A percentile compares a stretch with the other conserved stretches of the same genome.
Conservation (phyloP, 805 yeast species). For the Yarrowia divulgata region DNA sequence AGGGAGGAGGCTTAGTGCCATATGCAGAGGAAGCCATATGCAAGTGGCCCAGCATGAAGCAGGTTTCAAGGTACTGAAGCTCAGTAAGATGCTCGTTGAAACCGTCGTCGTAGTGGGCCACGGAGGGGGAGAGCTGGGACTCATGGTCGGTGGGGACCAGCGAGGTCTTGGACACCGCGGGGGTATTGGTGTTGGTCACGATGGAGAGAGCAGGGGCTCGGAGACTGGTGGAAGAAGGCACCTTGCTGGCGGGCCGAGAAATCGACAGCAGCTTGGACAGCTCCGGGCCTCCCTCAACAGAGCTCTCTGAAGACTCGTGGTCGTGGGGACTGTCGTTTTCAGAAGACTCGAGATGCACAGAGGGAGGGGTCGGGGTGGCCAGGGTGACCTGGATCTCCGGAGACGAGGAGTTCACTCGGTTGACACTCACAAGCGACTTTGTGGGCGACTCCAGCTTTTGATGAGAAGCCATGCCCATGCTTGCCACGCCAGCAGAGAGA, state of each 20-base stretch:
- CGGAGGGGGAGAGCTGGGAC: not conserved
- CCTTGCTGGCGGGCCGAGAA: constrained; percentile 28
- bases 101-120: constrained; percentile 32
- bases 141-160: constrained; percentile 13
- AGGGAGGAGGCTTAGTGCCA: constrained; percentile 35
- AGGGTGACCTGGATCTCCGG: constrained; percentile 29
- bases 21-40: constrained; percentile 39
- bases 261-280: constrained; percentile 26
- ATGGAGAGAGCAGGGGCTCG: constrained; percentile 25
- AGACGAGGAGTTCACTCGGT: constrained; percentile 12
- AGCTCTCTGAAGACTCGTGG: constrained; percentile 28
- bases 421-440: constrained; percentile 18
- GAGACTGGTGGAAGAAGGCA: constrained; percentile 18
- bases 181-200: constrained; percentile 2
- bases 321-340: constrained; percentile 31
- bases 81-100: constrained; percentile 33
- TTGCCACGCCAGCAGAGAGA: constrained; percentile 10
- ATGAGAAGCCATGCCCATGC: constrained; percentile 28
- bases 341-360: constrained; percentile 25
- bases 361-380: constrained; percentile 20
- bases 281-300: constrained; percentile 30
- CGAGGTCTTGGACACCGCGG: constrained; percentile 9
- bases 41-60: constrained; percentile 39
- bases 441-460: constrained; percentile 24
- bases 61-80: constrained; percentile 38